phyloP scores from a whole-genome alignment of 1,139 yeast genomes.

The Suhomyces chickasaworum region DNA sequence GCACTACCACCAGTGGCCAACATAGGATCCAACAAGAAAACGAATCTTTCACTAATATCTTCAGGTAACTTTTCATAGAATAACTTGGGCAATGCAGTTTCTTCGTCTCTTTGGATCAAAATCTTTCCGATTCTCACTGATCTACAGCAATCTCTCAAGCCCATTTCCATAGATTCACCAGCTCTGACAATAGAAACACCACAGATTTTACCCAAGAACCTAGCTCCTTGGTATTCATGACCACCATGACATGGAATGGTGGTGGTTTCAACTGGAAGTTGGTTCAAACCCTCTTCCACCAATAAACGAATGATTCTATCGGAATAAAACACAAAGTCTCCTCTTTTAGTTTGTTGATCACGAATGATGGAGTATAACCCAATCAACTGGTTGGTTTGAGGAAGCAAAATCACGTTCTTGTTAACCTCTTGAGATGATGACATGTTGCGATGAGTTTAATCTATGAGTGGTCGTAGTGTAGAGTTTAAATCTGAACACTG shows the following conservation, averaged over 20 bases:
- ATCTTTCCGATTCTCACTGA: conserved; percentile 96
- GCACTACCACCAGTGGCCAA: conserved; percentile 99
- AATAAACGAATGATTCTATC: conserved; percentile 89
- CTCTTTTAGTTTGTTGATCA: conserved; percentile 73
- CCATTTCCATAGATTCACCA: conserved; percentile 98
- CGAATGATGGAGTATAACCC: conserved; percentile 91
- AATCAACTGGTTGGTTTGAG: conserved; percentile 85
- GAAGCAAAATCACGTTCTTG: conserved; percentile 67
- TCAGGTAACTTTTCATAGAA: conserved; percentile 93
- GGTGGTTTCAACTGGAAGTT: conserved; percentile 75
- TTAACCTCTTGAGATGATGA: conserved; percentile 27
- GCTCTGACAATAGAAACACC: conserved; percentile 98
- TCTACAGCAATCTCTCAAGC: conserved; percentile 90
- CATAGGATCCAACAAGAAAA: conserved; percentile 92
- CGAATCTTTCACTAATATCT: conserved; percentile 85
- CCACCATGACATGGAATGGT: conserved; percentile 78
- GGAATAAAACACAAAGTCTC: conserved; percentile 92
- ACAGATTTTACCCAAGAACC: conserved; percentile 87
- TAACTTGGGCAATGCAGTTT: conserved; percentile 72
- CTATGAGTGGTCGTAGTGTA: not conserved
- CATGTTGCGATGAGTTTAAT: conserved; percentile 18
- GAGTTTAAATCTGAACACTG: not conserved
- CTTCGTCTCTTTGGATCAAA: conserved; percentile 95
- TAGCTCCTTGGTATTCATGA: conserved; percentile 72
- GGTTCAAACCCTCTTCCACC: conserved; percentile 94